These are phyloP conservation scores for Nitzschia palea DNA, from an alignment of 108 stramenopile genomes.

Conservation along the genomic window DNA sequence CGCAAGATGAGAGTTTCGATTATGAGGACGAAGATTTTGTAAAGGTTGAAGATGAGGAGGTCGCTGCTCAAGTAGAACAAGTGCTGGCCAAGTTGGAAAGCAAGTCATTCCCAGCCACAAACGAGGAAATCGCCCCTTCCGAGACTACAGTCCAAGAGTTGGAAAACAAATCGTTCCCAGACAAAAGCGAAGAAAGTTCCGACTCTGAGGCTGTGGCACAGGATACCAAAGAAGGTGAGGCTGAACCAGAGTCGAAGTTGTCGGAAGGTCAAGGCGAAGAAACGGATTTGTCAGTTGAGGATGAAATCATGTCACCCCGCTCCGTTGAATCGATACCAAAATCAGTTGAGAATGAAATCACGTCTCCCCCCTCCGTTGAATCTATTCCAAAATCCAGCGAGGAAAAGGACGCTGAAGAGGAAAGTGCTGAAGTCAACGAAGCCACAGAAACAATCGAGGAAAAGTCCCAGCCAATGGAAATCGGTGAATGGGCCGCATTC, in stretches of 20 bases:
- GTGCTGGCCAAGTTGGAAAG: neutral
- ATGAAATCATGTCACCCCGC: no score
- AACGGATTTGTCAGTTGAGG: no score
- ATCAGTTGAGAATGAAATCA: no score
- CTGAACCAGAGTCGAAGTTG: slow-evolving; percentile 3
- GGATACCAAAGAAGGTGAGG: neutral
- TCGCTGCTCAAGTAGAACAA: neutral
- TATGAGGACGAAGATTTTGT: neutral
- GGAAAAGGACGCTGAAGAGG: neutral
- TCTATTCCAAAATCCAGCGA: neutral
- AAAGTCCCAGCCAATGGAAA: neutral
- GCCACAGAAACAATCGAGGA: slow-evolving; percentile 1
- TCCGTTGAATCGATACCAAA: no score
- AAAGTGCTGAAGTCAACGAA: neutral
- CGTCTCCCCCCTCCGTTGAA: neutral
- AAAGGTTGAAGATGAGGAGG: neutral
- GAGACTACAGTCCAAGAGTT: no score
- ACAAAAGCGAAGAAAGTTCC: neutral
- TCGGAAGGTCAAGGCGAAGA: no score
- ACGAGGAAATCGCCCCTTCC: no score
- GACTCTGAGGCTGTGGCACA: neutral
- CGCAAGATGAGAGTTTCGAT: neutral
- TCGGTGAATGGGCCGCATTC: slow-evolving; percentile 1
- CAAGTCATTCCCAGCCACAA: no score
- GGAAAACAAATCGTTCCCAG: no score